Base-by-base conservation (phyloP, 352 stramenopile species). In the Phytophthora ramorum region DNA sequence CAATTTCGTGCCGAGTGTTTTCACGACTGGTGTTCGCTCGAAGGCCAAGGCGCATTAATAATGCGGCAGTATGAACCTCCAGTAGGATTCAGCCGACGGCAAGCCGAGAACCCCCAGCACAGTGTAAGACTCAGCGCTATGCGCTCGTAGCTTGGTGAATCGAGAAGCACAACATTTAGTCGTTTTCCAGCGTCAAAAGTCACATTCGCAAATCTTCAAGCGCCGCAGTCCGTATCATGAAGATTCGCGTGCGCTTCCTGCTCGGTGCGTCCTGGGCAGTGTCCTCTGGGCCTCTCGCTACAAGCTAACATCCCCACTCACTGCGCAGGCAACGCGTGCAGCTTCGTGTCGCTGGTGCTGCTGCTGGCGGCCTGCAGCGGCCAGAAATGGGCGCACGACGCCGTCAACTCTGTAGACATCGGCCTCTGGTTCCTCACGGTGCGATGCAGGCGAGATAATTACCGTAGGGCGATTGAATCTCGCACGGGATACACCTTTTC, bases 361-460 rank as follows among this genome's bases (percentile, higher is more conserved):
- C 56, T 90, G 46, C 75, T 88, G 51, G 41, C 60, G n/a, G 73
- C 81, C 7, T 81, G 65, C 51, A 71, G 63, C 9, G 71, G 81
- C 37, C 62, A 73, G 6, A 79, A 82, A 46, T 95, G 83, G 81
- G 81, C 77, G 3, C 69, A 77, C 26, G 86, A 95, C 58, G 62
- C 73, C 8, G 72, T 87, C 71, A 95, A 89, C 72, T 86, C 83
- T 16, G 83, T 92, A 51, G 73, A 91, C 56, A 84, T 93, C 20
- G 83, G 84, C 0, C 84, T 95, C 26, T 93, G 81, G 83, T 76
- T 71, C 46, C 75, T 92, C 52, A 67, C 75, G 34, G 83, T 94
- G 48, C 32, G 71, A 26, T 58, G 19, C 16, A 26, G 24, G 7
- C 26, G 26, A 32, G 2, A 7, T 32, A 4, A 32, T 0, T 32